phyloP scores from a whole-genome alignment of 495 filamentous ascomycete genomes.

The Penicilliopsis zonata region DNA sequence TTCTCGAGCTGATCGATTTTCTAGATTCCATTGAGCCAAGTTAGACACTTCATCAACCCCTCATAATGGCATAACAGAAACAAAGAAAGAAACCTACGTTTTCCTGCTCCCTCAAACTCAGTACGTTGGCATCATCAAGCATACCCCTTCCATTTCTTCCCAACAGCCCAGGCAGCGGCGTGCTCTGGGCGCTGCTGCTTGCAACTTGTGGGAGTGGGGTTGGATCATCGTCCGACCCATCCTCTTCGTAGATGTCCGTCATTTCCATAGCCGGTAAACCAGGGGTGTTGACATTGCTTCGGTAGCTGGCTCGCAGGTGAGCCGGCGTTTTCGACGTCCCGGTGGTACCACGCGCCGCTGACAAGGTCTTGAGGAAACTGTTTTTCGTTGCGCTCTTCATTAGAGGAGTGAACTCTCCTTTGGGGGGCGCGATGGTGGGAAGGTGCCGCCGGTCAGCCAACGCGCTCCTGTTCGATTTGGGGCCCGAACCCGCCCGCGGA shows the following conservation, averaged over 20 bases:
- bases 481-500: constrained; percentile 48
- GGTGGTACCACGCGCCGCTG: constrained; percentile 35
- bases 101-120: constrained; percentile 89
- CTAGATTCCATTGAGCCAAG: too few species aligned
- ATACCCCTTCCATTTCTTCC: constrained; percentile 47
- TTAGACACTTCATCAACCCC: too few species aligned
- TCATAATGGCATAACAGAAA: background rate
- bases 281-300: constrained; percentile 51
- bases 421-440: constrained; percentile 43
- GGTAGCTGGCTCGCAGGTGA: constrained; percentile 46
- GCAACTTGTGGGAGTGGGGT: constrained; percentile 60
- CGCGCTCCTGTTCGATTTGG: constrained; percentile 30
- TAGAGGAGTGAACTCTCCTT: constrained; percentile 83
- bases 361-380: constrained; percentile 48
- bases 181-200: constrained; percentile 67
- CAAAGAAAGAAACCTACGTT: constrained; percentile 40
- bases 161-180: constrained; percentile 59
- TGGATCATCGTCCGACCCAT: constrained; percentile 42
- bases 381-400: constrained; percentile 83
- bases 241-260: constrained; percentile 55
- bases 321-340: constrained; percentile 58
- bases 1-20: constrained; percentile 93
- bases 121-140: constrained; percentile 58
- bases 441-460: constrained; percentile 56
- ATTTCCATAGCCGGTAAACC: constrained; percentile 46